phyloP scores from a whole-genome alignment of 257 asterid genomes.

The Plantago major region DNA sequence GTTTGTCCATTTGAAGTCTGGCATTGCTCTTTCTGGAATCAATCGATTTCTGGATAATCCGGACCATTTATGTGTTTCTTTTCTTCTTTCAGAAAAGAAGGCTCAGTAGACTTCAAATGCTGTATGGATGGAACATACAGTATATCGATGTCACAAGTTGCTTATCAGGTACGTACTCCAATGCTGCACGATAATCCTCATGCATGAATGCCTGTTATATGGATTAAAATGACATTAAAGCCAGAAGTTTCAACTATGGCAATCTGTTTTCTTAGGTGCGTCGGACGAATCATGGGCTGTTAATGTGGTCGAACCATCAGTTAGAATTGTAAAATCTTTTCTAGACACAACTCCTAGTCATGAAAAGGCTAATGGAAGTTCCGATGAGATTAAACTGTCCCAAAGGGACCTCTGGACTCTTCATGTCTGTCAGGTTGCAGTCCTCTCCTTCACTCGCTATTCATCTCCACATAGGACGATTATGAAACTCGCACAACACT shows the following conservation, averaged over 20 bases:
- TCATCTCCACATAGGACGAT: too few species aligned
- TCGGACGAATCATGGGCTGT: constrained; percentile 51
- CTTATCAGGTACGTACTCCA: constrained; percentile 40
- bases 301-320: constrained; percentile 63
- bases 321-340: constrained; percentile 46
- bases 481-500: too few species aligned
- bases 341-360: constrained; percentile 26
- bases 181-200: constrained; percentile 4
- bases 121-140: constrained; percentile 79
- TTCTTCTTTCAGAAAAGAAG: constrained; percentile 59
- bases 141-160: constrained; percentile 63
- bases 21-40: too few species aligned
- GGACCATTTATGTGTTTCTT: constrained; percentile 7
- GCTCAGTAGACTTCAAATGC: constrained; percentile 57
- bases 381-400: constrained; percentile 25
- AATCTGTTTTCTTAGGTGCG: constrained; percentile 28
- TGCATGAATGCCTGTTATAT: neutral
- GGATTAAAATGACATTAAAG: neutral
- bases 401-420: constrained; percentile 77
- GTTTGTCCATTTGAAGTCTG: too few species aligned
- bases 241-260: constrained; percentile 5
- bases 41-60: too few species aligned
- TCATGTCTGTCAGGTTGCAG: constrained; percentile 55
- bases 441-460: too few species aligned
- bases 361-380: constrained; percentile 22